These are phyloP conservation scores for Fusarium oligoseptatum DNA, from an alignment of 2,329 filamentous ascomycete species.

Conservation along the genomic window DNA sequence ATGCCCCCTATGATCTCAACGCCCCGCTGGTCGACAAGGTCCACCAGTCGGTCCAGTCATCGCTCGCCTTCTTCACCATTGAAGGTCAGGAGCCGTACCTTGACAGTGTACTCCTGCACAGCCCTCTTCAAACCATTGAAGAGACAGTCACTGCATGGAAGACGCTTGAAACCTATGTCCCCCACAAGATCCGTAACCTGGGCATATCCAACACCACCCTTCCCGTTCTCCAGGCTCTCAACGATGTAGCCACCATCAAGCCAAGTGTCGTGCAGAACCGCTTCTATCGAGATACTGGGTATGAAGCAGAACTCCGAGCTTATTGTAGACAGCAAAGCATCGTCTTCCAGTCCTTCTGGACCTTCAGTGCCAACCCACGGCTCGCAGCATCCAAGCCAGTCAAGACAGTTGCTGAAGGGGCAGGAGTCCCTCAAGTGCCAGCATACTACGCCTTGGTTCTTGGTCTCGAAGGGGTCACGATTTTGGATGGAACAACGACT, in stretches of 20 bases:
- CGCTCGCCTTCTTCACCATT: constrained; percentile 72
- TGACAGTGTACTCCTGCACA: constrained; percentile 82
- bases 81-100: constrained; percentile 63
- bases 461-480: constrained; percentile 57
- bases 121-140: constrained; percentile 60
- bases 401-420: constrained; percentile 58
- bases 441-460: constrained; percentile 64
- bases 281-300: constrained; percentile 71
- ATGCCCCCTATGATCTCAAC: constrained; percentile 71
- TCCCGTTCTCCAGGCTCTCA: constrained; percentile 66
- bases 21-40: constrained; percentile 74
- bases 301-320: constrained; percentile 70
- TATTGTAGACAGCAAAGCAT: constrained; percentile 59
- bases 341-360: constrained; percentile 69
- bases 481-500: constrained; percentile 62
- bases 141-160: constrained; percentile 75
- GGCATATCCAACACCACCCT: constrained; percentile 83
- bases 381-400: constrained; percentile 62
- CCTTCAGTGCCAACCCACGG: constrained; percentile 60
- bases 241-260: constrained; percentile 56
- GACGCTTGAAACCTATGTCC: constrained; percentile 75
- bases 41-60: constrained; percentile 74
- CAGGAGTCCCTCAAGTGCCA: constrained; percentile 53
- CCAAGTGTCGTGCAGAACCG: constrained; percentile 80
- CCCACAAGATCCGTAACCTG: constrained; percentile 72